Evolutionary conservation across 2,329 filamentous ascomycete species (phyloP), one percentile per base, ranked within the genome.

Genomic region (Coniochaeta sp.): DNA sequence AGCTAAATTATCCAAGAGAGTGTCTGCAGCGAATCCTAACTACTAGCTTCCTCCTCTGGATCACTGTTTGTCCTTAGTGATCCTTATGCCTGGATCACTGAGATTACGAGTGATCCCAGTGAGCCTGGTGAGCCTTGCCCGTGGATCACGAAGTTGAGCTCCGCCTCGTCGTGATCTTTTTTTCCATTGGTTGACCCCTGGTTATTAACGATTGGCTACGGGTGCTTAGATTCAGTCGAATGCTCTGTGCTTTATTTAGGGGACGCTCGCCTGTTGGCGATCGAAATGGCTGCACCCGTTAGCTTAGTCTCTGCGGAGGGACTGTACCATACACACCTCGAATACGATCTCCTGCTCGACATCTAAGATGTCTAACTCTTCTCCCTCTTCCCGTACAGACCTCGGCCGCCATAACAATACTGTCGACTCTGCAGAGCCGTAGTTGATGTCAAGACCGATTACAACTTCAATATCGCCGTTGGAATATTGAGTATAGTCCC

Each of bases 381-480:
- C 59, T n/a, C 17, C 52, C 52, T 60, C 50, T 47, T 60, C 59
- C 38, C 57, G 24, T 26, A 60, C 22, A 31, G 47, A 60, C 36
- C 50, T 57, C 28, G 59, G 59, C 56, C 59, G 59, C 59, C 59
- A 60, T 34, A 60, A 40, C 57, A 52, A 57, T 31, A 57, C 52
- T 11, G 52, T 60, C 26, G 59, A 50, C 59, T 44, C 12, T 47
- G 56, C 31, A 40, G 38, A 40, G 17, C 52, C 59, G 52, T 60
- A 28, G 33, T 60, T 60, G 54, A 60, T 50, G 36, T 60, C 52
- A n/a, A 60, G 12, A 31, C 59, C 59, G 54, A 60, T 57, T 33
- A 60, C 52, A 40, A 38, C 54, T 50, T 57, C 57, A 38, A 60
- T 60, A 36, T 60, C 52, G n/a, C 59, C 59, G 31, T 60, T 57